Percentiles rank a stretch among this genome's conserved stretches.
Evolutionary conservation across 1,284 basidiomycete genomes (phyloP).

Genomic region (Agaricales sp.): DNA sequence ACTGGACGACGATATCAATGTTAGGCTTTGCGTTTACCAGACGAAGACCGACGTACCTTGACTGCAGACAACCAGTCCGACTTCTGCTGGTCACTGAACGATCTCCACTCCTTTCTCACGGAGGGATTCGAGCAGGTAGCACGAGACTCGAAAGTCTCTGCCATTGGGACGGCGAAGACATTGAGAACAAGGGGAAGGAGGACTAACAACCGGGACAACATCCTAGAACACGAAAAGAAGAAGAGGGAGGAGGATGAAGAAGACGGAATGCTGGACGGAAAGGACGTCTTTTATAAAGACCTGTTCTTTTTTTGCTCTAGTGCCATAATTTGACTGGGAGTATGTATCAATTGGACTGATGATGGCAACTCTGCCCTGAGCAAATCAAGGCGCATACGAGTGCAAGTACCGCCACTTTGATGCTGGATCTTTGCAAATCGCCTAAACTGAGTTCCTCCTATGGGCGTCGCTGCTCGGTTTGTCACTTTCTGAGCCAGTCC

Average conservation of each 20-base stretch:
- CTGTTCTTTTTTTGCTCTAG: background rate
- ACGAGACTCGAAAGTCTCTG: background rate
- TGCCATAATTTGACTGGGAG: too few relatives aligned
- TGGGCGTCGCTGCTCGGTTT: too few relatives aligned
- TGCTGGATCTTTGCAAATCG: too few relatives aligned
- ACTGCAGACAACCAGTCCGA: background rate
- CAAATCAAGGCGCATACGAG: too few relatives aligned
- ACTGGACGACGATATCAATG: too few relatives aligned
- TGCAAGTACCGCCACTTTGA: too few relatives aligned
- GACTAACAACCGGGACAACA: background rate
- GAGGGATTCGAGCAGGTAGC: background rate
- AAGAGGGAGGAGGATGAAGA: background rate
- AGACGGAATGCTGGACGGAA: background rate
- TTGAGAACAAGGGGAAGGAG: background rate
- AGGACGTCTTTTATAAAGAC: background rate
- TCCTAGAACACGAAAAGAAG: background rate
- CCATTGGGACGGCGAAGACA: background rate
- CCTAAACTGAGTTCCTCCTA: too few relatives aligned
- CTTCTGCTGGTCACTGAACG: background rate
- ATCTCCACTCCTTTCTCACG: conserved; percentile 1
- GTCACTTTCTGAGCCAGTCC: too few relatives aligned
- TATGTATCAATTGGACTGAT: too few relatives aligned
- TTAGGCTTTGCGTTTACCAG: too few relatives aligned
- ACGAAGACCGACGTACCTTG: background rate
- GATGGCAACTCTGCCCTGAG: too few relatives aligned